A percentile compares a stretch with the other conserved stretches of the same genome.
Evolutionary conservation across 768 basidiomycete species (phyloP).

Genomic region (Psilocybe cubensis): DNA sequence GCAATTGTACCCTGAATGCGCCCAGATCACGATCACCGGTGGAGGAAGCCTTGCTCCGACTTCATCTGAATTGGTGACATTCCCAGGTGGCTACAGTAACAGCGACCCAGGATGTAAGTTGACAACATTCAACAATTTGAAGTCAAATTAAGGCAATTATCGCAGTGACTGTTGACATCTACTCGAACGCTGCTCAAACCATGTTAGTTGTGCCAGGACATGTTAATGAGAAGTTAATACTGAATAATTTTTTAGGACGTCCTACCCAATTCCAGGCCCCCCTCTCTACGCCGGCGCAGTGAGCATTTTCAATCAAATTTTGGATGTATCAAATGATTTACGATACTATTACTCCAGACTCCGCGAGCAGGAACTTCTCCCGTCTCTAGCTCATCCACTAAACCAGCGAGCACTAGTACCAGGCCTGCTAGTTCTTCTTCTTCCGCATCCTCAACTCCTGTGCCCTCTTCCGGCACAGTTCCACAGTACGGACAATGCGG

Average conservation of each 20-base stretch:
- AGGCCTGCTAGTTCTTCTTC: slow-evolving; percentile 4
- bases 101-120: slow-evolving; percentile 46
- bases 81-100: slow-evolving; percentile 50
- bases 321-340: not conserved
- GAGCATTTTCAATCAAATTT: not conserved
- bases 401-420: slow-evolving; percentile 18
- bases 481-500: slow-evolving; percentile 48
- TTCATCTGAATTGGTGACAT: slow-evolving; percentile 46
- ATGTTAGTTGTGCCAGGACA: slow-evolving; percentile 10
- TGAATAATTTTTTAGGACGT: slow-evolving; percentile 26
- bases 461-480: slow-evolving; percentile 28
- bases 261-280: slow-evolving; percentile 47
- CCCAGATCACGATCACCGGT: slow-evolving; percentile 45
- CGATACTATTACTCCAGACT: not conserved
- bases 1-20: slow-evolving; percentile 74
- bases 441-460: slow-evolving; percentile 20
- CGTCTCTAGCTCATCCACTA: slow-evolving; percentile 10
- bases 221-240: not conserved
- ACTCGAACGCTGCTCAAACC: slow-evolving; percentile 40
- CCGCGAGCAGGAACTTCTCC: slow-evolving; percentile 3
- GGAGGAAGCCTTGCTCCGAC: slow-evolving; percentile 44
- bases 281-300: slow-evolving; percentile 43
- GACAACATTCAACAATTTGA: not conserved
- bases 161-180: slow-evolving; percentile 43
- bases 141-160: slow-evolving; percentile 24